Evolutionary conservation across 805 yeast genomes (phyloP).

Genomic region (Teunomyces barrocoloradensis): DNA sequence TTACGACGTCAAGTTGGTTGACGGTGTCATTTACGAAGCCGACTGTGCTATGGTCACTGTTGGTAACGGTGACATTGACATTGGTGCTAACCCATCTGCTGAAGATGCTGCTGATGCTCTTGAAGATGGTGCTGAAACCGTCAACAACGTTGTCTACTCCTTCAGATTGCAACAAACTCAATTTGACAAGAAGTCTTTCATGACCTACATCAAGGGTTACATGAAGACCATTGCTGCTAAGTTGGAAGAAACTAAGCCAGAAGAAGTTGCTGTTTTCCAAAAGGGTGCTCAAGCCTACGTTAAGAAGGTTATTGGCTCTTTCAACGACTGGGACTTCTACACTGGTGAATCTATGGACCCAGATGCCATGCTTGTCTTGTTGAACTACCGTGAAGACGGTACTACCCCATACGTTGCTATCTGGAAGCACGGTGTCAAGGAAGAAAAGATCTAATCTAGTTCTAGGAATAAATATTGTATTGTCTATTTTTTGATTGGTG

Average conservation of each 20-base stretch:
- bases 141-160: slow-evolving; percentile 97
- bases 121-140: slow-evolving; percentile 85
- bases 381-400: slow-evolving; percentile 99
- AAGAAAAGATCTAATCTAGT: slow-evolving; percentile 71
- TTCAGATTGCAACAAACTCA: slow-evolving; percentile 95
- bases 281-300: slow-evolving; percentile 96
- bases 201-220: slow-evolving; percentile 97
- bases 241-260: slow-evolving; percentile 88
- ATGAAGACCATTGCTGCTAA: slow-evolving; percentile 94
- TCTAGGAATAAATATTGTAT: slow-evolving; percentile 3
- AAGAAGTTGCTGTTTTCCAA: slow-evolving; percentile 82
- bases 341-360: slow-evolving; percentile 99
- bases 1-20: slow-evolving; percentile 84
- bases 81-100: slow-evolving; percentile 99
- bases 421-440: slow-evolving; percentile 98
- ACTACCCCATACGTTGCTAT: slow-evolving; percentile 93
- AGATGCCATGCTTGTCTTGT: slow-evolving; percentile 95
- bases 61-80: slow-evolving; percentile 90
- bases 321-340: slow-evolving; percentile 99
- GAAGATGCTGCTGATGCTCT: slow-evolving; percentile 84
- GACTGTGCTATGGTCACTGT: slow-evolving; percentile 91
- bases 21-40: slow-evolving; percentile 92
- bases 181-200: slow-evolving; percentile 97
- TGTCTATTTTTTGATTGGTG: neutral
- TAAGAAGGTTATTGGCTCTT: slow-evolving; percentile 91